Conservation (phyloP, 768 basidiomycete genomes). For the Trametes cinnabarina region DNA sequence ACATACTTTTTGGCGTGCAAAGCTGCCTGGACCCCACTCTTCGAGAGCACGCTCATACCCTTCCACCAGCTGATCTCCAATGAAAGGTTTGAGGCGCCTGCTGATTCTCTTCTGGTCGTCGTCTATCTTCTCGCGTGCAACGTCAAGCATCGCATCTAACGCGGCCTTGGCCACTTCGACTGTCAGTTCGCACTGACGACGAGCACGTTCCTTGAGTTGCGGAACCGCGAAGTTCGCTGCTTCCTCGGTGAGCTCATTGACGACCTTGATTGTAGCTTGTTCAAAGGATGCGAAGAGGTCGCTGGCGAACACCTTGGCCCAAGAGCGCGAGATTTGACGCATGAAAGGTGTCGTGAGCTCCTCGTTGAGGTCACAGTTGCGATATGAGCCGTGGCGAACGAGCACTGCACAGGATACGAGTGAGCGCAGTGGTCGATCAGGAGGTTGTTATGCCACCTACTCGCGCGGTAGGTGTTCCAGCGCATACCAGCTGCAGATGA, state of each 20-base stretch:
- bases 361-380: constrained; percentile 57
- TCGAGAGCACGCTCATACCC: constrained; percentile 55
- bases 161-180: constrained; percentile 51
- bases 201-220: constrained; percentile 52
- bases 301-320: constrained; percentile 59
- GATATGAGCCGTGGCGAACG: constrained; percentile 53
- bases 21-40: constrained; percentile 54
- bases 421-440: background rate
- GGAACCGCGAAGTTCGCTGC: constrained; percentile 50
- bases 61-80: constrained; percentile 47
- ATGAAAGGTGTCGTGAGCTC: constrained; percentile 61
- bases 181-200: constrained; percentile 49
- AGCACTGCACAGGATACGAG: constrained; percentile 32
- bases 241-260: constrained; percentile 48
- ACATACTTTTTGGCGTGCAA: constrained; percentile 57
- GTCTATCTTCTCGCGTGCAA: constrained; percentile 49
- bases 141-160: constrained; percentile 45
- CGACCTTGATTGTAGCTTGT: constrained; percentile 32
- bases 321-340: constrained; percentile 53
- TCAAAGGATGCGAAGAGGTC: constrained; percentile 54
- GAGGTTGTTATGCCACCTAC: constrained; percentile 39
- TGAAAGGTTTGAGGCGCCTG: constrained; percentile 53
- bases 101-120: constrained; percentile 60
- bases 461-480: constrained; percentile 59
- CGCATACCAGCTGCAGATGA: constrained; percentile 54